Percentiles rank a stretch among this genome's conserved stretches.
Evolutionary conservation across 2,329 filamentous ascomycete genomes (phyloP).

Genomic region (Aspergillus sp.): DNA sequence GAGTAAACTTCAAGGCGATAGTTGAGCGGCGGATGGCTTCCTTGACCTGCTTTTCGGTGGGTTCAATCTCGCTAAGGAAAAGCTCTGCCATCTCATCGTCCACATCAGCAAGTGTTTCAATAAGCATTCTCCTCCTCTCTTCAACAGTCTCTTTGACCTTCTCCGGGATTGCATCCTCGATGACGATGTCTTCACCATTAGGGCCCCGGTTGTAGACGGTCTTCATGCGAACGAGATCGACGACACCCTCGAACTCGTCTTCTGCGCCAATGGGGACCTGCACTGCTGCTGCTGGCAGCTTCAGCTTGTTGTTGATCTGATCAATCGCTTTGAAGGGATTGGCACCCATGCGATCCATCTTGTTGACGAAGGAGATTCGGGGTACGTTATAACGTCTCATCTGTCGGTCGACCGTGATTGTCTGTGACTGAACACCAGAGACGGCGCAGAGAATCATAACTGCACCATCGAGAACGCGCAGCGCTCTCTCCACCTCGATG

Average conservation of each 20-base stretch:
- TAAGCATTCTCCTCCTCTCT: slow-evolving; percentile 81
- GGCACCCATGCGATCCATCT: slow-evolving; percentile 99
- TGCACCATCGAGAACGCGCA: slow-evolving; percentile 92
- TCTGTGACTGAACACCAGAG: slow-evolving; percentile 95
- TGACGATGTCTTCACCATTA: slow-evolving; percentile 75
- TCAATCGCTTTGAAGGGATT: slow-evolving; percentile 98
- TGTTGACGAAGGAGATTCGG: slow-evolving; percentile 95
- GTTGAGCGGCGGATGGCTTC: slow-evolving; percentile 89
- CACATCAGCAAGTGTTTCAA: slow-evolving; percentile 95
- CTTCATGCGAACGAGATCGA: slow-evolving; percentile 91
- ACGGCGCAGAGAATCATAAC: slow-evolving; percentile 99
- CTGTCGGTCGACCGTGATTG: slow-evolving; percentile 96
- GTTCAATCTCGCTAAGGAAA: slow-evolving; percentile 84
- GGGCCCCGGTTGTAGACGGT: slow-evolving; percentile 89
- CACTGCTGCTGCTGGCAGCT: slow-evolving; percentile 87
- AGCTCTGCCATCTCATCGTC: slow-evolving; percentile 97
- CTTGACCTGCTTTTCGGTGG: slow-evolving; percentile 82
- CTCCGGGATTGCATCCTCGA: slow-evolving; percentile 81
- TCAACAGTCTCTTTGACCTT: slow-evolving; percentile 74
- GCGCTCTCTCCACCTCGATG: slow-evolving; percentile 94
- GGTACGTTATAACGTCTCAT: slow-evolving; percentile 99
- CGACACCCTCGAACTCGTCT: slow-evolving; percentile 88
- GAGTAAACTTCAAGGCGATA: slow-evolving; percentile 86
- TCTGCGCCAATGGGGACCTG: slow-evolving; percentile 94
- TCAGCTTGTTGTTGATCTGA: slow-evolving; percentile 95